These are phyloP conservation scores for Salix koriyanagi DNA, from an alignment of 345 rosid species.

Conservation along the genomic window DNA sequence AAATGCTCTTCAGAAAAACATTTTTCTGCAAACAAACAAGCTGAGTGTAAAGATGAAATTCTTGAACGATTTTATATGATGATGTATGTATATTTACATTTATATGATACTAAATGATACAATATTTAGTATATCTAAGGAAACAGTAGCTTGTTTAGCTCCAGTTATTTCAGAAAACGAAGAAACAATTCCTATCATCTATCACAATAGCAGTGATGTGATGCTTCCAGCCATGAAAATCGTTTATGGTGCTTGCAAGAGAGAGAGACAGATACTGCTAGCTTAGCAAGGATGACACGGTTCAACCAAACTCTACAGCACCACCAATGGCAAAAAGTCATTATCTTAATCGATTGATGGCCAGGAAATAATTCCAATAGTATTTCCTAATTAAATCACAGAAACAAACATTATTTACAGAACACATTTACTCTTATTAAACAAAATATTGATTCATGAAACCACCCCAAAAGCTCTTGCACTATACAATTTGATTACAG, in stretches of 20 bases:
- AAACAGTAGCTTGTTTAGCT: neutral
- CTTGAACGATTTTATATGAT: too few relatives aligned
- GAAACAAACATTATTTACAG: neutral
- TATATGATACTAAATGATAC: too few relatives aligned
- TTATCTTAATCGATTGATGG: neutral
- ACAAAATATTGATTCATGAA: slow-evolving; percentile 17
- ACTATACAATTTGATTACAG: slow-evolving; percentile 18
- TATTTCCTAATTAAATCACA: neutral
- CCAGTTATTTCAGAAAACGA: neutral
- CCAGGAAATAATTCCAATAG: neutral
- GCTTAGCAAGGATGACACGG: neutral
- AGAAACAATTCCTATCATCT: neutral
- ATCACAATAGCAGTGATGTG: neutral
- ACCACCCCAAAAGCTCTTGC: slow-evolving; percentile 4
- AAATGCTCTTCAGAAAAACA: too few relatives aligned
- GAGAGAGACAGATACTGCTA: neutral
- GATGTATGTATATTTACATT: too few relatives aligned
- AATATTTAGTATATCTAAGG: too few relatives aligned
- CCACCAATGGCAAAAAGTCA: neutral
- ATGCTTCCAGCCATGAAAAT: slow-evolving; percentile 5
- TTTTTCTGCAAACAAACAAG: too few relatives aligned
- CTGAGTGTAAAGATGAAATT: too few relatives aligned
- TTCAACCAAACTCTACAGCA: neutral
- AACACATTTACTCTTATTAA: neutral
- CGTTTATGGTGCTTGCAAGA: neutral